Evolutionary conservation across 139 green algal species (phyloP).

Genomic region (Eudorina sp.): DNA sequence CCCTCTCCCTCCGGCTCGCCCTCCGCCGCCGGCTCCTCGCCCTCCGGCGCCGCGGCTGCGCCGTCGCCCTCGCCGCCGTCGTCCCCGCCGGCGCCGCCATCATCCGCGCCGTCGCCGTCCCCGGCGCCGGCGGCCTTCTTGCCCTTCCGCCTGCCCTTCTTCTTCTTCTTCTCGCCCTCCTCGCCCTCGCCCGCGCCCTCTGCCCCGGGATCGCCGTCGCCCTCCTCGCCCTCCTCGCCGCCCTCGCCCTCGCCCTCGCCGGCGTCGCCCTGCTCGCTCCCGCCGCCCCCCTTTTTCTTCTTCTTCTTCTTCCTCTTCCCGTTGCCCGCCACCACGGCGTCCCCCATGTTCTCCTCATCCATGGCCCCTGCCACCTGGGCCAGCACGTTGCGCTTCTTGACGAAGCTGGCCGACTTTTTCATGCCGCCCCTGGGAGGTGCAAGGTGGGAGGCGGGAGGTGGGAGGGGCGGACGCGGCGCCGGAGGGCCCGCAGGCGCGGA

Average conservation of each 20-base stretch:
- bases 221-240: background rate
- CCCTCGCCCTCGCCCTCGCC: background rate
- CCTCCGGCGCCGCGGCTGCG: background rate
- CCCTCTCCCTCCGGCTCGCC: background rate
- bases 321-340: background rate
- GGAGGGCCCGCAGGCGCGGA: background rate
- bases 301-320: conserved; percentile 23
- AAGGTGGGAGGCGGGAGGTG: background rate
- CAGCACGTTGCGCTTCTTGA: background rate
- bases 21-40: background rate
- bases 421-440: background rate
- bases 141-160: conserved; percentile 2
- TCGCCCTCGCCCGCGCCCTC: background rate
- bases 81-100: background rate
- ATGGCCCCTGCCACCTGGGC: conserved; percentile 8
- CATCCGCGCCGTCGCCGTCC: background rate
- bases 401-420: conserved; percentile 5
- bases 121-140: background rate
- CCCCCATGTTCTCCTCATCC: conserved; percentile 44
- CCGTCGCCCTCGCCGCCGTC: background rate
- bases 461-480: background rate
- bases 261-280: background rate
- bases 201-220: background rate
- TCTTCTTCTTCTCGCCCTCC: background rate
- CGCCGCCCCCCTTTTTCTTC: conserved; percentile 4